Evolutionary conservation across 768 basidiomycete species (phyloP), one percentile per base, ranked within the genome.

Genomic region (Auriculariales sp.): DNA sequence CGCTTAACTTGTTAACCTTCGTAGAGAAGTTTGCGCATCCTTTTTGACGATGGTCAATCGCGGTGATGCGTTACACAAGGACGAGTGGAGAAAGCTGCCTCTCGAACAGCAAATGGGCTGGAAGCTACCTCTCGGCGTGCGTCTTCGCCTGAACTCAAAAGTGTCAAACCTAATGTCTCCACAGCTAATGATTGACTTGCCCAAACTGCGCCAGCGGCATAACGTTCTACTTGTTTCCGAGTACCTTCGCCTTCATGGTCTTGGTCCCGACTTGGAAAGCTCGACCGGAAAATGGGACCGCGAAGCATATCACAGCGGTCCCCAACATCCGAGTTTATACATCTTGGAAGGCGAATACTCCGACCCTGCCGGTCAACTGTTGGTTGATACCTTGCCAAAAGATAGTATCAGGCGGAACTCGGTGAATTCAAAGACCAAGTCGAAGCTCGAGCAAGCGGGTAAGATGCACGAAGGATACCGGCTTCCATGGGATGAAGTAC

Each of bases 11-110:
- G n/a, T n/a, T n/a, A n/a, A n/a, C n/a, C n/a, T 30, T 5, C 25
- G 17, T 31, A 56, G 54, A 31, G 49, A 48, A 11, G 53, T 48
- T 9, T 56, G 55, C 35, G 46, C 54, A 3, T 25, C 24, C 17
- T 56, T 39, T 31, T 39, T 50, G 25, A 22, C n/a, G 7, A 48
- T 52, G 46, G 55, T 56, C 11, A 52, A 56, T 47, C 45, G 53
- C 28, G 51, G 49, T 11, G 53, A 55, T 15, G 50, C 49, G 3
- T 22, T 56, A 9, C n/a, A 36, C 17, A 28, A 36, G 24, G 48
- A 45, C 28, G 53, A 56, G 30, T 56, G 55, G 55, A n/a, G 31
- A 4, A 28, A 36, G 14, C 29, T 49, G 9, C 46, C 48, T 24
- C 31, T 48, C n/a, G 49, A 52, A n/a, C 31, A 49, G 14, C 47